Evolutionary conservation across 2,329 filamentous ascomycete species (phyloP).

Genomic region (Trichoderma sp.): DNA sequence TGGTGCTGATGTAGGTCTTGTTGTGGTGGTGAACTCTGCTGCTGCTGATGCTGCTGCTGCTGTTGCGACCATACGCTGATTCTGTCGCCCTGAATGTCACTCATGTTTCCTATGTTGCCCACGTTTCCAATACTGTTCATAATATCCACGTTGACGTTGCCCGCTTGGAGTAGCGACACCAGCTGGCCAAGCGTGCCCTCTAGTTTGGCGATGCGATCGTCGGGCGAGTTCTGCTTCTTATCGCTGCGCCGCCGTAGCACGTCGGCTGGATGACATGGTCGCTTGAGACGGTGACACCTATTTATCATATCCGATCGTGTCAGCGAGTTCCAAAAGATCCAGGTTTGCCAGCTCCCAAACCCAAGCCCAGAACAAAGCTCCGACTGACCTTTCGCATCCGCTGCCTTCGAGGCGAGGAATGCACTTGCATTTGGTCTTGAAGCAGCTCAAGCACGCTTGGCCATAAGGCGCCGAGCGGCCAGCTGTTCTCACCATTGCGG

Average conservation of each 20-base stretch:
- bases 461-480: neutral
- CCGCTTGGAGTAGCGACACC: neutral
- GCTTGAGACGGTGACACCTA: neutral
- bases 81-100: neutral
- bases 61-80: neutral
- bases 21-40: neutral
- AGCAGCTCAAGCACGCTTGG: neutral
- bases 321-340: neutral
- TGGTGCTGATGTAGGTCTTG: neutral
- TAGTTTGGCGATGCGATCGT: neutral
- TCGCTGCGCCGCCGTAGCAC: neutral
- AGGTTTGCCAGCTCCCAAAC: neutral
- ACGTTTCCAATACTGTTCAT: neutral
- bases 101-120: neutral
- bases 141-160: neutral
- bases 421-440: neutral
- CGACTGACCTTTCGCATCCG: neutral
- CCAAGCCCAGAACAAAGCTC: neutral
- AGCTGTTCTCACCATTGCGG: neutral
- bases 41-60: neutral
- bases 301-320: neutral
- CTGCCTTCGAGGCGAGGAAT: neutral
- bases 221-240: neutral
- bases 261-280: neutral
- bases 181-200: neutral